Conservation (phyloP, 345 rosid species). For the Trapa bicornis region DNA sequence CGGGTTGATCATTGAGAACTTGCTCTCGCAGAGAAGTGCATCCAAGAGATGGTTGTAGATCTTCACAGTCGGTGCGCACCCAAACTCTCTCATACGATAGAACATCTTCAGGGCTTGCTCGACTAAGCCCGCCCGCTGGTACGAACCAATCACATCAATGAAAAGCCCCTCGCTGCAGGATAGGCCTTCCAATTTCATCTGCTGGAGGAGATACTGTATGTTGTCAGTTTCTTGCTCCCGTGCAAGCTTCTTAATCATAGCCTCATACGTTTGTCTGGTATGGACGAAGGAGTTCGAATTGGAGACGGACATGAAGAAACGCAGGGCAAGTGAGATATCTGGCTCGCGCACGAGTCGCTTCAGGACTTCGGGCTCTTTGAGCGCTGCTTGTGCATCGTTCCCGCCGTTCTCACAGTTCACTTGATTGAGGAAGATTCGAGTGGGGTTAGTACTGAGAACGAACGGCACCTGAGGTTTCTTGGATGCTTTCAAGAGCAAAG, state of each 20-base stretch:
- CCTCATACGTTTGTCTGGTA: constrained; percentile 49
- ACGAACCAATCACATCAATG: constrained; percentile 42
- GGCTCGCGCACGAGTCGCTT: constrained; percentile 36
- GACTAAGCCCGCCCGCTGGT: constrained; percentile 31
- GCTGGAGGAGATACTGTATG: constrained; percentile 77
- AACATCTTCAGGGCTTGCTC: constrained; percentile 76
- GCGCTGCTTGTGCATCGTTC: not conserved
- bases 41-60: constrained; percentile 76
- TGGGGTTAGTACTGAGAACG: constrained; percentile 14
- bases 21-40: constrained; percentile 54
- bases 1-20: constrained; percentile 54
- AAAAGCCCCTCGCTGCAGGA: constrained; percentile 54
- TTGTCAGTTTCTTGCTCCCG: constrained; percentile 35
- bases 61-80: constrained; percentile 64
- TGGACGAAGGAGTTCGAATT: constrained; percentile 58
- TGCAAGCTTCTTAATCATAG: constrained; percentile 58
- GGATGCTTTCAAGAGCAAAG: constrained; percentile 15
- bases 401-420: not conserved
- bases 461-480: constrained; percentile 16
- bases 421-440: not conserved
- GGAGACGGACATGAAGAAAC: constrained; percentile 50
- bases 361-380: constrained; percentile 43
- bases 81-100: constrained; percentile 65
- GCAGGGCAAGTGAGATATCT: constrained; percentile 31
- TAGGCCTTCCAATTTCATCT: constrained; percentile 79